Evolutionary conservation across 805 yeast species (phyloP).

Genomic region (Metschnikowia cubensis): DNA sequence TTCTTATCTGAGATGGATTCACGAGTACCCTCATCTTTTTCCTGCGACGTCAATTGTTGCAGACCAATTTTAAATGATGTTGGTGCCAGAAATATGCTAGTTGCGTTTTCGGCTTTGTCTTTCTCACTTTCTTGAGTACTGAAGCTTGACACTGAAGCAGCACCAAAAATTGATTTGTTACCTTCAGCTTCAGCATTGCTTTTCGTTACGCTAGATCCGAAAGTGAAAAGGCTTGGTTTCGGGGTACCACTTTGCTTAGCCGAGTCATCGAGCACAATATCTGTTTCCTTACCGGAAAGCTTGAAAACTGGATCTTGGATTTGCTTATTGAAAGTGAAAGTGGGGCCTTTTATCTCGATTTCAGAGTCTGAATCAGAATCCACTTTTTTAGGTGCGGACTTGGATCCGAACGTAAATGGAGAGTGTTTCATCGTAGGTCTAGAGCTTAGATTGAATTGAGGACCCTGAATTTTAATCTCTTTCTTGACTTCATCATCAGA

Average conservation of each 20-base stretch:
- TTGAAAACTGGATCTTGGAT: conserved; percentile 35
- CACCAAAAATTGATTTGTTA: background rate
- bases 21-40: background rate
- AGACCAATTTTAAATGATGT: background rate
- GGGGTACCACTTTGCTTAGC: background rate
- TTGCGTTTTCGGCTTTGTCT: background rate
- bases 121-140: background rate
- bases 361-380: conserved; percentile 59
- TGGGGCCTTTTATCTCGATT: conserved; percentile 69
- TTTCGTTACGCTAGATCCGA: background rate
- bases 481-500: conserved; percentile 22
- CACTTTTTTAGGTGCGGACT: conserved; percentile 25
- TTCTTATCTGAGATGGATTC: background rate
- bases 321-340: conserved; percentile 45
- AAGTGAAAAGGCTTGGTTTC: background rate
- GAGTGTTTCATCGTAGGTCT: conserved; percentile 31
- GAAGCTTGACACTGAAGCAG: background rate
- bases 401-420: conserved; percentile 36
- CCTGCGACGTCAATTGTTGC: background rate
- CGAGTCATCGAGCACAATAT: background rate
- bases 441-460: conserved; percentile 28
- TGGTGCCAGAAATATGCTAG: background rate
- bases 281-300: background rate
- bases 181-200: background rate
- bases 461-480: conserved; percentile 31